Conservation (phyloP, 202 grass and related monocot genomes). For the Zoysia matrella region DNA sequence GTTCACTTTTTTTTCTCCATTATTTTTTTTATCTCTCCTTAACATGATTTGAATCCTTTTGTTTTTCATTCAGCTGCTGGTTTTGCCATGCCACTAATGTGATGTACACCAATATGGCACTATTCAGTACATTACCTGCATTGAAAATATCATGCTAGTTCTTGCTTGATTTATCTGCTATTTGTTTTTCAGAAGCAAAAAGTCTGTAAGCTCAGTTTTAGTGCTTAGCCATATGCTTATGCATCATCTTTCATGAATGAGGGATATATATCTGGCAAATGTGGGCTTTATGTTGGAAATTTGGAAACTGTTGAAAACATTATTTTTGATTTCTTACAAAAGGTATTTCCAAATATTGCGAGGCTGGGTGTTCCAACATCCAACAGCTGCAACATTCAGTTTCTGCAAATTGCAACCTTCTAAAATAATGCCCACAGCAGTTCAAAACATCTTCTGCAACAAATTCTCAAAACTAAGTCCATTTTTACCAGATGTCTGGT, state of each 20-base stretch:
- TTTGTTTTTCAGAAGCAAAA: neutral
- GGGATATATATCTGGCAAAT: neutral
- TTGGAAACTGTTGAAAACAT: neutral
- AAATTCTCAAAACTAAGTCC: neutral
- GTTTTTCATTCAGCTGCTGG: neutral
- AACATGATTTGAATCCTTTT: neutral
- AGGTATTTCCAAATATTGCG: neutral
- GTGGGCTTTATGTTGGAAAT: neutral
- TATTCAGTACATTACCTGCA: neutral
- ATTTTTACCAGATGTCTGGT: neutral
- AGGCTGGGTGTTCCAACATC: neutral
- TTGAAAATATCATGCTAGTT: conserved; percentile 9
- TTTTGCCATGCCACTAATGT: conserved; percentile 11
- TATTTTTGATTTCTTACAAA: neutral
- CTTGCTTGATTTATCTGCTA: conserved; percentile 18
- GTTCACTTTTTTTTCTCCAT: conserved; percentile 42
- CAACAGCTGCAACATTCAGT: neutral
- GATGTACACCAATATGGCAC: conserved; percentile 10
- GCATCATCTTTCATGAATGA: neutral
- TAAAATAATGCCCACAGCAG: neutral
- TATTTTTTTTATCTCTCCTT: conserved; percentile 27
- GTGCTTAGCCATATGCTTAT: neutral
- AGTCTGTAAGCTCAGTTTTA: neutral
- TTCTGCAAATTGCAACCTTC: neutral
- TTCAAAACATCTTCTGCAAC: neutral